Evolutionary conservation across 345 rosid species (phyloP), one percentile per base, ranked within the genome.

Genomic region (Populus deltoides): DNA sequence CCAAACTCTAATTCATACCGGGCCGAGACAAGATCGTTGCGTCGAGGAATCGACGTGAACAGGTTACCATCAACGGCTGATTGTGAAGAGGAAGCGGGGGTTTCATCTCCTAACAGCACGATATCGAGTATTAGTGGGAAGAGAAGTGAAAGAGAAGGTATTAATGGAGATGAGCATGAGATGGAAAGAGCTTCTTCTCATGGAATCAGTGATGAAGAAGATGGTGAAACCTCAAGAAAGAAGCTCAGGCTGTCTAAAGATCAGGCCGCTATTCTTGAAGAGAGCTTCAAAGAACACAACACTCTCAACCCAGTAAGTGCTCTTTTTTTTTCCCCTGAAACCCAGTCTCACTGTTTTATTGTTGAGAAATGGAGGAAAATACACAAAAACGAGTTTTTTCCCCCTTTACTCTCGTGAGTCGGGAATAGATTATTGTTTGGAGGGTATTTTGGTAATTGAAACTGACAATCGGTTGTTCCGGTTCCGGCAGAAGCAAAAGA

Each of bases 91-190:
- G 98, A 92, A 55, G 92, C 89, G 7, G 98, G 92, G 10, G 94
- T 87, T 29, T 94, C 98, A 8, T 97, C 98, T 0, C 99, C 97
- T 3, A 94, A 94, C 86, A 97, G 99, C 78, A 94, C 99, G 51
- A 79, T 97, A 67, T 97, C 99, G 27, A 92, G 97, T 83, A 81
- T 91, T 0, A 94, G 97, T 10, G 98, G 99, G 3, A 97, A 94
- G 79, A 89, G 98, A 74, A 90, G 93, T 77, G 99, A 91, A 84
- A 86, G 98, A 55, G 99, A 93, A 80, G 82, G 81, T 38, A 68
- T 68, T 68, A 88, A 86, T 75, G 92, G 89, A 53, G 93, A 91
- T 0, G 97, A 89, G 43, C 83, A 79, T 31, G 95, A 92, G 29
- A 80, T 82, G 49, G 95, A 90, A 71, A 88, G 95, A 72, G 92